A percentile compares a stretch with the other conserved stretches of the same genome.
Evolutionary conservation across 371 early-diverging fungal species (phyloP).

Genomic region (Batkoa obscura): DNA sequence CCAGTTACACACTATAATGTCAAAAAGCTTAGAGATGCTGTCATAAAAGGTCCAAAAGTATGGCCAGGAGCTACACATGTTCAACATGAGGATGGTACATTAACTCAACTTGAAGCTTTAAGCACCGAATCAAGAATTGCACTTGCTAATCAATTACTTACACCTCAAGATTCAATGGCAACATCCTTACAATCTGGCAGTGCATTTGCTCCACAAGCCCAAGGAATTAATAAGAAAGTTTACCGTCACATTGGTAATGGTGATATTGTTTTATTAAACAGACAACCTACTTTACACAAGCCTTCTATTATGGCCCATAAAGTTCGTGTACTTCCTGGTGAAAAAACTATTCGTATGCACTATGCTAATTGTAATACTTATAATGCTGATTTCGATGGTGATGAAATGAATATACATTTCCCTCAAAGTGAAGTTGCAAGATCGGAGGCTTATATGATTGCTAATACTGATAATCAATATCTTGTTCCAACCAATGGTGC

Average conservation of each 20-base stretch:
- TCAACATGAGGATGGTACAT: constrained; percentile 81
- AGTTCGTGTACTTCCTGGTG: constrained; percentile 90
- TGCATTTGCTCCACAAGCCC: constrained; percentile 34
- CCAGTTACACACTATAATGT: constrained; percentile 93
- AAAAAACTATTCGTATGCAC: constrained; percentile 99
- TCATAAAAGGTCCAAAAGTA: constrained; percentile 93
- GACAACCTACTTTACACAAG: constrained; percentile 99
- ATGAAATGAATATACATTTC: constrained; percentile 99
- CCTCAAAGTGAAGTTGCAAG: constrained; percentile 95
- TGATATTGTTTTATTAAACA: constrained; percentile 95
- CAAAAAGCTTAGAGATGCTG: constrained; percentile 74
- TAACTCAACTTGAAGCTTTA: constrained; percentile 58
- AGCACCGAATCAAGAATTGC: constrained; percentile 81
- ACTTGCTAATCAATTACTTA: constrained; percentile 88
- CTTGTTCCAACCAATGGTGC: constrained; percentile 94
- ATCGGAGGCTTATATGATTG: constrained; percentile 90
- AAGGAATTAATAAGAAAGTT: constrained; percentile 83
- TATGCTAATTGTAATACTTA: constrained; percentile 89
- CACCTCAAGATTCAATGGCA: constrained; percentile 39
- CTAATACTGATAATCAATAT: constrained; percentile 94
- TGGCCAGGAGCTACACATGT: constrained; percentile 98
- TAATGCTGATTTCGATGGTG: constrained; percentile 99
- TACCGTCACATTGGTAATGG: constrained; percentile 93
- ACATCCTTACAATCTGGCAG: constrained; percentile 10
- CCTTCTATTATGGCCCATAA: constrained; percentile 99